Percentiles rank a stretch among this genome's conserved stretches.
These are phyloP conservation scores for Pseudogymnoascus sp. DNA, from an alignment of 2,329 filamentous ascomycete species.

Conservation along the genomic window DNA sequence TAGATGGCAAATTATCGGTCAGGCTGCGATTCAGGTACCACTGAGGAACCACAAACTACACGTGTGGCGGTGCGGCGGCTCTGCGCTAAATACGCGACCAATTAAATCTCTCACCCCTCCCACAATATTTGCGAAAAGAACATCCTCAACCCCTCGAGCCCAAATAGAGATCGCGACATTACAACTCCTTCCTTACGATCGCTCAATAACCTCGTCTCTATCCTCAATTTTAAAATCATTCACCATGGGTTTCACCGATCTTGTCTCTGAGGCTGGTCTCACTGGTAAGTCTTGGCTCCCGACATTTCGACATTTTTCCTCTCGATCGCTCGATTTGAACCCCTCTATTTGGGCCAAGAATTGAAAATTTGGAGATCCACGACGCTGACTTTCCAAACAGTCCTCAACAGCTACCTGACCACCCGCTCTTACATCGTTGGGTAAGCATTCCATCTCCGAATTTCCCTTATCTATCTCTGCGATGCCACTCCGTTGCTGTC, in stretches of 20 bases:
- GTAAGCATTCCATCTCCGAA: slow-evolving; percentile 45
- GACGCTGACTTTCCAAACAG: slow-evolving; percentile 35
- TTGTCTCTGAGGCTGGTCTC: slow-evolving; percentile 57
- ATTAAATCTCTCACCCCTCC: slow-evolving; percentile 9
- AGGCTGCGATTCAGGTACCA: slow-evolving; percentile 7
- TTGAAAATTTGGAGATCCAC: slow-evolving; percentile 10
- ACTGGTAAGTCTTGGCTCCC: slow-evolving; percentile 36
- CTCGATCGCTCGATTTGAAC: slow-evolving; percentile 8
- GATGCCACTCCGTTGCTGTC: slow-evolving; percentile 17
- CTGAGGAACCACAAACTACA: slow-evolving; percentile 2
- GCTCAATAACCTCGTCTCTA: slow-evolving; percentile 7
- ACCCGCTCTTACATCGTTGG: slow-evolving; percentile 76
- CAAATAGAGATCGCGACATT: slow-evolving; percentile 9
- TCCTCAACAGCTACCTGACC: slow-evolving; percentile 65
- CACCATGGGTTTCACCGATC: slow-evolving; percentile 61
- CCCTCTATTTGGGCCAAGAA: slow-evolving; percentile 10
- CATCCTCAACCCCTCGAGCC: neutral
- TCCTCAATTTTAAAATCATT: neutral
- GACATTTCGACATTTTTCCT: neutral
- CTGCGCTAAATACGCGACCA: slow-evolving; percentile 6
- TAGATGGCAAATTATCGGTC: slow-evolving; percentile 3
- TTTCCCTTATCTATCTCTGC: slow-evolving; percentile 15
- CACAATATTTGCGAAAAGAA: slow-evolving; percentile 7
- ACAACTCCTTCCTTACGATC: neutral
- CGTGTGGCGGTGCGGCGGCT: neutral